Evolutionary conservation across 129 eudicot species (phyloP).

Genomic region (Logfia minima): DNA sequence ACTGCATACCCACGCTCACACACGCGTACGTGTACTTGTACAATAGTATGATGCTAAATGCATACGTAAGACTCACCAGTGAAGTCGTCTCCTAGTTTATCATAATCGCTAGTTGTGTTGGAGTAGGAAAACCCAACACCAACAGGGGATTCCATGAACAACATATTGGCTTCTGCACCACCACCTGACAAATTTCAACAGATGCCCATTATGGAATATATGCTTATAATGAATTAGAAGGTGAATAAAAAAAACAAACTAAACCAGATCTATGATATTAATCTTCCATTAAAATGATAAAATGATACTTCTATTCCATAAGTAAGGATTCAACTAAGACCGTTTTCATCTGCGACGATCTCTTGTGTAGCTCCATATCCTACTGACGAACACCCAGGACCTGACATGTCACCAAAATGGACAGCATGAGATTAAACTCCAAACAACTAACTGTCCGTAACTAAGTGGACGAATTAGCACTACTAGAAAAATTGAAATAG

Average conservation of each 20-base stretch:
- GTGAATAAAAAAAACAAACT: no score
- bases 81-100: slow-evolving; percentile 74
- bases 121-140: slow-evolving; percentile 98
- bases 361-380: slow-evolving; percentile 99
- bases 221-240: not conserved
- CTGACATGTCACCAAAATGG: slow-evolving; percentile 62
- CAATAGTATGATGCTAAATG: no score
- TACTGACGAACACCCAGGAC: slow-evolving; percentile 98
- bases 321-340: slow-evolving; percentile 61
- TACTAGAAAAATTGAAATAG: no score
- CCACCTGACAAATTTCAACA: slow-evolving; percentile 24
- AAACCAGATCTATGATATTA: not conserved
- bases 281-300: slow-evolving; percentile 7
- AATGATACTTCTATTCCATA: slow-evolving; percentile 64
- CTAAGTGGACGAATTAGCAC: slow-evolving; percentile 20
- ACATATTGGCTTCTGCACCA: slow-evolving; percentile 85
- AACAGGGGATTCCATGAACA: slow-evolving; percentile 95
- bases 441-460: slow-evolving; percentile 29
- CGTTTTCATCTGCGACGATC: slow-evolving; percentile 60
- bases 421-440: slow-evolving; percentile 35
- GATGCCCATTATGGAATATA: slow-evolving; percentile 28
- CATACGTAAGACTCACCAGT: slow-evolving; percentile 51
- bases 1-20: not conserved
- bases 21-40: not conserved
- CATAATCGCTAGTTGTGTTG: slow-evolving; percentile 75